Evolutionary conservation across 2,329 filamentous ascomycete species (phyloP).

Genomic region (Beauveria sp.): DNA sequence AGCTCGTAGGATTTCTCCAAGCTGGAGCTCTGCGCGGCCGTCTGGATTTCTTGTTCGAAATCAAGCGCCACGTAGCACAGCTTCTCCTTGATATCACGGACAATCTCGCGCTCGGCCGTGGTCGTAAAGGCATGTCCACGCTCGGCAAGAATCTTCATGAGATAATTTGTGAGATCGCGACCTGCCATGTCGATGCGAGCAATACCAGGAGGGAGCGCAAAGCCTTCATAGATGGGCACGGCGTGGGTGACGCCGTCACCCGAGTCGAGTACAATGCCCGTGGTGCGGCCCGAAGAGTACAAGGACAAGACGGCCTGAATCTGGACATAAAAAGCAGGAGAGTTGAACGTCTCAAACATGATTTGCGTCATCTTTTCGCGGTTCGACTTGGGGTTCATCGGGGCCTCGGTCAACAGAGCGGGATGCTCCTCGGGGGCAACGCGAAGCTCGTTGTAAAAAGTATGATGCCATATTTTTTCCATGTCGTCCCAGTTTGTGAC

Average conservation of each 20-base stretch:
- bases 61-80: conserved; percentile 99
- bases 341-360: conserved; percentile 99
- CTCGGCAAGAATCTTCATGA: conserved; percentile 99
- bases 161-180: conserved; percentile 99
- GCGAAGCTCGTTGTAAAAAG: conserved; percentile 99
- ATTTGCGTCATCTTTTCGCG: conserved; percentile 99
- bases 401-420: conserved; percentile 96
- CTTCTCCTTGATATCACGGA: conserved; percentile 99
- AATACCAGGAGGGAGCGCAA: conserved; percentile 99
- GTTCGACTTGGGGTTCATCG: conserved; percentile 99
- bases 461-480: conserved; percentile 99
- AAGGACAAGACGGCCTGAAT: conserved; percentile 99
- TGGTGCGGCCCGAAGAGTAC: conserved; percentile 99
- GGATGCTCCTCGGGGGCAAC: conserved; percentile 99
- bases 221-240: conserved; percentile 99
- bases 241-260: conserved; percentile 99
- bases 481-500: conserved; percentile 99
- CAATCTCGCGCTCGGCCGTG: conserved; percentile 99
- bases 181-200: conserved; percentile 99
- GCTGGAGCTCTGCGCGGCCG: conserved; percentile 94
- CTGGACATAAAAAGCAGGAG: conserved; percentile 99
- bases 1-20: conserved; percentile 99
- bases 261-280: conserved; percentile 99
- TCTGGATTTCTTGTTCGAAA: conserved; percentile 99
- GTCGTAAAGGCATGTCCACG: conserved; percentile 99